These are phyloP conservation scores for Lentinula novae-zelandiae DNA, from an alignment of 1,284 basidiomycete species.

Conservation along the genomic window DNA sequence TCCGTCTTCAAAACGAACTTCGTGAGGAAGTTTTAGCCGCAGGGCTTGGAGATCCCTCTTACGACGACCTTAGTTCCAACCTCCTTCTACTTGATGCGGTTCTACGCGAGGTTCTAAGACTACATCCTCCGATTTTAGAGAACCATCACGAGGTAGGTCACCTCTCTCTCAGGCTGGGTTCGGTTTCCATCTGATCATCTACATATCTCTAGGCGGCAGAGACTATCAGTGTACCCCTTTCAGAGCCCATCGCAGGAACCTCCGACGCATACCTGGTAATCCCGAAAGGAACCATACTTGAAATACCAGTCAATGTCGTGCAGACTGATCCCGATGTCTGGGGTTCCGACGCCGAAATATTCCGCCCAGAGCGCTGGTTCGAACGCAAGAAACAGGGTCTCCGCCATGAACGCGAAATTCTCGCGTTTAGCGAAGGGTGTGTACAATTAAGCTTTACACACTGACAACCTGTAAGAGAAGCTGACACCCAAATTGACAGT, in stretches of 20 bases:
- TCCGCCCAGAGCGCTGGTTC: slow-evolving; percentile 57
- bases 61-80: slow-evolving; percentile 44
- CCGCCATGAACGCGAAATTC: slow-evolving; percentile 37
- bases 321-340: slow-evolving; percentile 50
- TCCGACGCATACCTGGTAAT: slow-evolving; percentile 37
- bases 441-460: slow-evolving; percentile 14
- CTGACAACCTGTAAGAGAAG: neutral
- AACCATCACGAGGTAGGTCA: slow-evolving; percentile 51
- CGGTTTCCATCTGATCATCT: neutral
- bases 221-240: slow-evolving; percentile 45
- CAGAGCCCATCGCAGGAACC: slow-evolving; percentile 42
- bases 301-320: slow-evolving; percentile 54
- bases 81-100: slow-evolving; percentile 52
- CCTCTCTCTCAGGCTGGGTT: neutral
- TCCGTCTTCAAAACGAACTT: slow-evolving; percentile 41
- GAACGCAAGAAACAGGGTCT: slow-evolving; percentile 29
- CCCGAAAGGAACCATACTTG: slow-evolving; percentile 52
- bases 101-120: slow-evolving; percentile 52
- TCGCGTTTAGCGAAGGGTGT: slow-evolving; percentile 56
- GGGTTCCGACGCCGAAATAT: slow-evolving; percentile 54
- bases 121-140: slow-evolving; percentile 57
- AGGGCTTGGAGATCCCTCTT: slow-evolving; percentile 36
- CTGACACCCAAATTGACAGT: slow-evolving; percentile 25
- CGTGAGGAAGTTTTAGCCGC: slow-evolving; percentile 43
- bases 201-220: slow-evolving; percentile 36